phyloP scores from a whole-genome alignment of 148 eudicot species.

The Silene latifolia region DNA sequence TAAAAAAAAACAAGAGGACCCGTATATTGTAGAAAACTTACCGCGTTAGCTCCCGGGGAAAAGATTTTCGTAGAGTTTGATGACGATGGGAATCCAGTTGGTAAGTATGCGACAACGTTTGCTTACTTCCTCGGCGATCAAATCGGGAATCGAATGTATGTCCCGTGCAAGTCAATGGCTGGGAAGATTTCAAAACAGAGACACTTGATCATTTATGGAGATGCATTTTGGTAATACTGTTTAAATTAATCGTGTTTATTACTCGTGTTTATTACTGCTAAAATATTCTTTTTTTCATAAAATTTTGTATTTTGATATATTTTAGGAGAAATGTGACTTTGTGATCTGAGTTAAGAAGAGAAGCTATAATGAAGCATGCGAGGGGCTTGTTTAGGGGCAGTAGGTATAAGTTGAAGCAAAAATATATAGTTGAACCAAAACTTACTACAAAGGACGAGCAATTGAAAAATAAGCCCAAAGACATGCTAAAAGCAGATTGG shows the following conservation, averaged over 20 bases:
- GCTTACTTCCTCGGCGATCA: conserved; percentile 12
- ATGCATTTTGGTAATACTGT: neutral
- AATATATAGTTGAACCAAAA: neutral
- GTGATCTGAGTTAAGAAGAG: no score
- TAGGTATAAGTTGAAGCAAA: neutral
- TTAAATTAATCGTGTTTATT: no score
- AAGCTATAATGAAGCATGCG: neutral
- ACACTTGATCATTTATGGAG: conserved; percentile 12
- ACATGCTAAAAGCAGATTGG: conserved; percentile 8
- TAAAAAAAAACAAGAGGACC: neutral
- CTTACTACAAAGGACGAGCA: neutral
- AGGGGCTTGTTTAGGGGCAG: neutral
- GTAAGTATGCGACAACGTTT: neutral
- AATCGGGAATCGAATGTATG: neutral
- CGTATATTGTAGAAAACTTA: conserved; percentile 11
- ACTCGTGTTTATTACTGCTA: no score
- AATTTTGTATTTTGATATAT: no score
- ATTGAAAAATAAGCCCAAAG: neutral
- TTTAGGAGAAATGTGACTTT: no score
- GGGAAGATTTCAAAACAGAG: neutral
- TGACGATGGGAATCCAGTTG: neutral
- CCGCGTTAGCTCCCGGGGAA: no score
- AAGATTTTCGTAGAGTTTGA: neutral
- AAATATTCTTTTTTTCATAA: no score
- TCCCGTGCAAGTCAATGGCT: neutral